A percentile compares a stretch with the other conserved stretches of the same genome.
Evolutionary conservation across 2,329 filamentous ascomycete species (phyloP).

Genomic region (Nigrospora osmanthi): DNA sequence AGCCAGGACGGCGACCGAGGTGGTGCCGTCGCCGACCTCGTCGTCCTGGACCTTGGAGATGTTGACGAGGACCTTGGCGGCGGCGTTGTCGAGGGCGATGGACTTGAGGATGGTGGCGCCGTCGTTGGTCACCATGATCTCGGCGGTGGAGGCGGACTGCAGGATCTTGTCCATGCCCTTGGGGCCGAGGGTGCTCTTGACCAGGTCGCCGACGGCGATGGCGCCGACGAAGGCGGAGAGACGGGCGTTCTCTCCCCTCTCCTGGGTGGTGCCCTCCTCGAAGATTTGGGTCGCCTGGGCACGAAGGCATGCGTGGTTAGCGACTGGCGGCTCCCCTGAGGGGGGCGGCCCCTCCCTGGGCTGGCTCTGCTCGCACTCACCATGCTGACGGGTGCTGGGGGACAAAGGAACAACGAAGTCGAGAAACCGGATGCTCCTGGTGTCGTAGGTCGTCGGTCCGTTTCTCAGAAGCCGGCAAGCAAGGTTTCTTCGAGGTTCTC

Average conservation of each 20-base stretch:
- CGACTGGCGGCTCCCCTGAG: no score
- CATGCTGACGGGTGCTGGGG: neutral
- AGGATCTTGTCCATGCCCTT: conserved; percentile 99
- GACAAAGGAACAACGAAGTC: neutral
- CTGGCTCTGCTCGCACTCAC: neutral
- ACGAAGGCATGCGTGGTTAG: no score
- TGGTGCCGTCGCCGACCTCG: conserved; percentile 96
- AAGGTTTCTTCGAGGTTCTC: no score
- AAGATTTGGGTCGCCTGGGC: conserved; percentile 82
- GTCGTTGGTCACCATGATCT: conserved; percentile 98
- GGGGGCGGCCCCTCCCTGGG: no score
- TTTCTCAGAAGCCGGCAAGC: no score
- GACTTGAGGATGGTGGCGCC: conserved; percentile 97
- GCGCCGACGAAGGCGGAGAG: conserved; percentile 96
- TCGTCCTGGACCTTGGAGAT: conserved; percentile 99
- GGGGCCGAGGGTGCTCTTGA: conserved; percentile 93
- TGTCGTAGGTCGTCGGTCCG: neutral
- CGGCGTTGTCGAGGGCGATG: conserved; percentile 96
- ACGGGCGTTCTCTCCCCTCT: conserved; percentile 98
- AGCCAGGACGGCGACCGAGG: conserved; percentile 91
- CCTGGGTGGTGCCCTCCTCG: conserved; percentile 90
- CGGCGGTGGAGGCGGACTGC: conserved; percentile 89
- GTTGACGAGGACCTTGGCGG: conserved; percentile 96
- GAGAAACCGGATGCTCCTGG: neutral
- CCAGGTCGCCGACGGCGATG: conserved; percentile 93